These are phyloP conservation scores for Pogostemon cablin DNA, from an alignment of 257 asterid genomes.

Conservation along the genomic window DNA sequence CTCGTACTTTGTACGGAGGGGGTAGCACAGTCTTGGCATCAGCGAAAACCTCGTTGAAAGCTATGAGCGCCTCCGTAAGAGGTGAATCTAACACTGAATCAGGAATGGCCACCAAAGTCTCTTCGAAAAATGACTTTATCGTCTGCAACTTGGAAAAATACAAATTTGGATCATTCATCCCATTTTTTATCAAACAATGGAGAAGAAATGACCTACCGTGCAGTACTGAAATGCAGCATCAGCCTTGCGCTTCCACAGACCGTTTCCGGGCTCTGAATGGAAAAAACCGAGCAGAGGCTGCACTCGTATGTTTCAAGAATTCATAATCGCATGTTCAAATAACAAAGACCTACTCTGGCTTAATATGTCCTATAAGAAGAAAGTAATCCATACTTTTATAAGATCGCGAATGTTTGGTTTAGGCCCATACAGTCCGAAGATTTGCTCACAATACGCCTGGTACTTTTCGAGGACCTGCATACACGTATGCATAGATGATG, in stretches of 20 bases:
- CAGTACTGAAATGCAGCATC: constrained; percentile 72
- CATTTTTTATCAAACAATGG: neutral
- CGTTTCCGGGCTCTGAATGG: too few species aligned
- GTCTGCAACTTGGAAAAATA: constrained; percentile 53
- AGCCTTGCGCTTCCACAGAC: constrained; percentile 84
- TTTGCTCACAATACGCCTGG: constrained; percentile 76
- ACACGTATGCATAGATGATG: constrained; percentile 15
- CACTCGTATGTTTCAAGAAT: constrained; percentile 29
- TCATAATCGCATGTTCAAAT: constrained; percentile 1
- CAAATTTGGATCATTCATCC: neutral
- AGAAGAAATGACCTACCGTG: constrained; percentile 51
- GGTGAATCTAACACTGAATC: constrained; percentile 81
- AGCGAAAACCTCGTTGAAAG: constrained; percentile 50
- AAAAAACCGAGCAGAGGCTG: constrained; percentile 43
- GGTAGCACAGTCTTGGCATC: constrained; percentile 67
- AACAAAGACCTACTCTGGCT: constrained; percentile 19
- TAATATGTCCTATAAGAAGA: neutral
- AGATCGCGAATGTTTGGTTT: constrained; percentile 75
- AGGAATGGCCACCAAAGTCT: constrained; percentile 67
- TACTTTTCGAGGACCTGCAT: constrained; percentile 79
- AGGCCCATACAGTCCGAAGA: constrained; percentile 58
- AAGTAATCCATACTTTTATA: constrained; percentile 53
- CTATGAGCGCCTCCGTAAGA: constrained; percentile 44
- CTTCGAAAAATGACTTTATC: constrained; percentile 64
- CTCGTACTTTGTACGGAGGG: constrained; percentile 53